Conservation (phyloP, 305 asterid species). For the Withania somnifera region DNA sequence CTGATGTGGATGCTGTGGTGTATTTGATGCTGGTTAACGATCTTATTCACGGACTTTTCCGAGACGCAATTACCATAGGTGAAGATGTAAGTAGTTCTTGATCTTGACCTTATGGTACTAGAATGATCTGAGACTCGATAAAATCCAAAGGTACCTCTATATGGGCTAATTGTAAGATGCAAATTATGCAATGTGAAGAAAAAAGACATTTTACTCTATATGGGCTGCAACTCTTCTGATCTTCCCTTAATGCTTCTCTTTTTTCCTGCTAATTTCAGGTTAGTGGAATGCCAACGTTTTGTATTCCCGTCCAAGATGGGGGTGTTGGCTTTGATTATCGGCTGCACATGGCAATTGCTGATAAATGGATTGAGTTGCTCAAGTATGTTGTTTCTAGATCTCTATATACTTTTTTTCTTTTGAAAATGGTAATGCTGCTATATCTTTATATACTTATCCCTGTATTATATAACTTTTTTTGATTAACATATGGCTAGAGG, state of each 20-base stretch:
- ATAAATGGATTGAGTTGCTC: constrained; percentile 95
- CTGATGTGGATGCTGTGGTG: constrained; percentile 96
- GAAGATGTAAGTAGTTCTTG: constrained; percentile 74
- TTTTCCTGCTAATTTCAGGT: constrained; percentile 45
- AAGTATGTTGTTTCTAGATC: constrained; percentile 44
- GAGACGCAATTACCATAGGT: constrained; percentile 78
- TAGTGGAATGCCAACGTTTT: constrained; percentile 98
- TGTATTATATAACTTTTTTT: neutral
- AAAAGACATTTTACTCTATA: neutral
- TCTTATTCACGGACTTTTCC: constrained; percentile 89
- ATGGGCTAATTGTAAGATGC: neutral
- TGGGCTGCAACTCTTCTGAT: neutral
- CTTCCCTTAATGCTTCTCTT: constrained; percentile 6
- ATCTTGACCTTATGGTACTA: neutral
- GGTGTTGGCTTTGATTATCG: constrained; percentile 99
- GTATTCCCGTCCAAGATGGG: constrained; percentile 89
- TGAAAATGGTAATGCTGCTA: too few relatives aligned
- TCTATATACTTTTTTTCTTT: neutral
- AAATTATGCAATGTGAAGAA: neutral
- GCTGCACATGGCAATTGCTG: constrained; percentile 98
- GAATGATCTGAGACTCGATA: neutral
- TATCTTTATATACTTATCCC: neutral
- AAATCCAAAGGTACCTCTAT: neutral
- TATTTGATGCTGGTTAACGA: constrained; percentile 97
- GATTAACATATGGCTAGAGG: too few relatives aligned